Evolutionary conservation across 805 yeast species (phyloP), one percentile per base, ranked within the genome.

Genomic region (Kluyveromyces siamensis): DNA sequence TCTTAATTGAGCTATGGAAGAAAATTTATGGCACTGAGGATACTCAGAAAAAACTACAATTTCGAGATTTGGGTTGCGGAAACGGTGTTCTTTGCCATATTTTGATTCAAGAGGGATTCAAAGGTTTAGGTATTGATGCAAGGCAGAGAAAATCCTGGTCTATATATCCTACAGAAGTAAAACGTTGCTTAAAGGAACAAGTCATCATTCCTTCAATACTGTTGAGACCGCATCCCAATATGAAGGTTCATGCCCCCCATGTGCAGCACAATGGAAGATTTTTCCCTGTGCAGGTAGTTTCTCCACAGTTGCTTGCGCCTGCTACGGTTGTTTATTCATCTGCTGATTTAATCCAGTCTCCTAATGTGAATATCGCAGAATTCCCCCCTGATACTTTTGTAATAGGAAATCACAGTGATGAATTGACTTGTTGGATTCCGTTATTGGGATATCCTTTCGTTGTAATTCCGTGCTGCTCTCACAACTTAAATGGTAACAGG

Each of bases 401-500:
- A 36, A 89, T 91, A 41, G 98, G 98, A 1, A 91, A 91, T 62
- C 98, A 91, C 61, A 86, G 96, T 1, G 98, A 91, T 63, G 98
- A 91, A 62, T 73, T 91, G 49, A 90, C 97, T 0, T 85, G 96
- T 55, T 91, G 98, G 97, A 81, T 91, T 37, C 98, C 98, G 2
- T 69, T 91, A 10, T 67, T 91, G 10, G 89, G 88, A 0, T 84
- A 75, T 52, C 96, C 96, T 7, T 91, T 87, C 62, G 71, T 91
- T 72, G 96, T 88, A 9, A 87, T 91, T 40, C 98, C 98, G 10
- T 91, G 98, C 63, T 91, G 98, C 64, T 89, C 97, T 0, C 96
- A 91, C 65, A 80, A 84, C 2, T 73, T 91, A 40, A 76, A 82
- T 6, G 98, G 98, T 2, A 81, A 80, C 27, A 81, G 81, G 56